Evolutionary conservation across 1,139 yeast genomes (phyloP).

Genomic region (Pichia sp.): DNA sequence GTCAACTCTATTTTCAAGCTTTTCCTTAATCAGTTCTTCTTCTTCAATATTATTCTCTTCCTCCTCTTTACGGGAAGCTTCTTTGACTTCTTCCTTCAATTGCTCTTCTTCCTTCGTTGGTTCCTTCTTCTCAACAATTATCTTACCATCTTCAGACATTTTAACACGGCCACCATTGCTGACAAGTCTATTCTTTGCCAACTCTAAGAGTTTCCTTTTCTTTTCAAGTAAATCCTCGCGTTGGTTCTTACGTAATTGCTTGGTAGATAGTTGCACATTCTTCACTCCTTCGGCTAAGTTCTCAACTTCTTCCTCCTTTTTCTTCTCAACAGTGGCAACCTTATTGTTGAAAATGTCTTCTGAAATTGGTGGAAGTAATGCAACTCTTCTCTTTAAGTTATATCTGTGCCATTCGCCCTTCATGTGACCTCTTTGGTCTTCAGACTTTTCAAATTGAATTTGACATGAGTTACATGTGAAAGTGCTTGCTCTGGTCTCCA

Average conservation of each 20-base stretch:
- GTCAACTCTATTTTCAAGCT: slow-evolving; percentile 54
- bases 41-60: slow-evolving; percentile 29
- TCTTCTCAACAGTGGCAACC: slow-evolving; percentile 32
- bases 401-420: slow-evolving; percentile 76
- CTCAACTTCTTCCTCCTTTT: slow-evolving; percentile 4
- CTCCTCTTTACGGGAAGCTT: slow-evolving; percentile 16
- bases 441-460: slow-evolving; percentile 66
- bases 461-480: slow-evolving; percentile 85
- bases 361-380: slow-evolving; percentile 48
- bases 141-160: slow-evolving; percentile 20
- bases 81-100: slow-evolving; percentile 14
- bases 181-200: slow-evolving; percentile 52
- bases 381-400: slow-evolving; percentile 54
- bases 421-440: slow-evolving; percentile 86
- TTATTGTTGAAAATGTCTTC: slow-evolving; percentile 42
- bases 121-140: slow-evolving; percentile 12
- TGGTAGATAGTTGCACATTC: slow-evolving; percentile 41
- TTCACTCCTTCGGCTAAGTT: slow-evolving; percentile 13
- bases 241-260: slow-evolving; percentile 56
- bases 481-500: slow-evolving; percentile 8
- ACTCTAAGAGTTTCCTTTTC: slow-evolving; percentile 52
- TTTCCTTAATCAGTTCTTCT: slow-evolving; percentile 46
- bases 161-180: slow-evolving; percentile 29
- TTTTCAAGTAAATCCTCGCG: slow-evolving; percentile 58
- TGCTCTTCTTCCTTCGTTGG: slow-evolving; percentile 14